Conservation (phyloP, 176 grass and related monocot species). For the Thalia dealbata region DNA sequence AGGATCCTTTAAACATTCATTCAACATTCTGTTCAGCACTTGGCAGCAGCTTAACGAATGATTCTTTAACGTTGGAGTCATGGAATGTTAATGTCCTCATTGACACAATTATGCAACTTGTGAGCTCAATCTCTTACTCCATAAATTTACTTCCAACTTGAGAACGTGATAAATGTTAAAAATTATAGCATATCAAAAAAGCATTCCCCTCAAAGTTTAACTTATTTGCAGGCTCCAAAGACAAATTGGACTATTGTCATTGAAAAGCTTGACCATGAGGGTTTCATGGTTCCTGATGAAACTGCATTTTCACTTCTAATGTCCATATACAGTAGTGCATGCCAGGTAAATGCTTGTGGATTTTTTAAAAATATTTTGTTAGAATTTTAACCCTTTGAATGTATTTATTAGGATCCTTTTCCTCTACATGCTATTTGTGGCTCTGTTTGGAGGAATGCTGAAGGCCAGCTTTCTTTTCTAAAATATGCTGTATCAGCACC, state of each 20-base stretch:
- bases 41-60: slow-evolving; percentile 43
- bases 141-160: not conserved
- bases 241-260: slow-evolving; percentile 75
- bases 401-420: slow-evolving; percentile 63
- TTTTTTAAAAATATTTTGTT: slow-evolving; percentile 6
- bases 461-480: slow-evolving; percentile 85
- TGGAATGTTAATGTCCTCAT: slow-evolving; percentile 84
- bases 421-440: slow-evolving; percentile 79
- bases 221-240: slow-evolving; percentile 48
- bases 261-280: slow-evolving; percentile 92
- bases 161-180: no score
- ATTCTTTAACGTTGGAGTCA: slow-evolving; percentile 37
- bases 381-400: slow-evolving; percentile 25
- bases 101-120: slow-evolving; percentile 78
- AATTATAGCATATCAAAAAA: not conserved
- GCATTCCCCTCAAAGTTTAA: not conserved
- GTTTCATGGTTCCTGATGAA: slow-evolving; percentile 80
- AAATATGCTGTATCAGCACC: slow-evolving; percentile 58
- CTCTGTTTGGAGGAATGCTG: slow-evolving; percentile 85
- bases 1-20: slow-evolving; percentile 50
- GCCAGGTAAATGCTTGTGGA: slow-evolving; percentile 45
- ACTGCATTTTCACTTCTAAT: slow-evolving; percentile 62
- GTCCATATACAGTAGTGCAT: slow-evolving; percentile 70
- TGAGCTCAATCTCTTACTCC: slow-evolving; percentile 34
- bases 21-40: slow-evolving; percentile 53